phyloP scores from a whole-genome alignment of 352 stramenopile species.

The Globisporangium barbulae region DNA sequence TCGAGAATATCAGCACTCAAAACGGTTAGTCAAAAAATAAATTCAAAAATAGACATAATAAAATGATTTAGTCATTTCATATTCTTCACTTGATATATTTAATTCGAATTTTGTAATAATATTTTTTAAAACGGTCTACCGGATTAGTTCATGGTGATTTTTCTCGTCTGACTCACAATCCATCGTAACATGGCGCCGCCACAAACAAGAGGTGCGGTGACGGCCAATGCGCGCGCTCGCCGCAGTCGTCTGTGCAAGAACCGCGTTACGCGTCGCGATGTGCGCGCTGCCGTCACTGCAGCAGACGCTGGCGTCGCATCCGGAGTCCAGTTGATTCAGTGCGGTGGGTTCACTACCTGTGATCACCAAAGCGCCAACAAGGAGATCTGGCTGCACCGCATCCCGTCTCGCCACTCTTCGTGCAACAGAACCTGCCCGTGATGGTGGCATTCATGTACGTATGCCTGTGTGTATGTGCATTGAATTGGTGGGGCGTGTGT shows the following conservation, averaged over 20 bases:
- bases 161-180: neutral
- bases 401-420: conserved; percentile 75
- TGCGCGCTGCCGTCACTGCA: conserved; percentile 34
- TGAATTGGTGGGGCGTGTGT: neutral
- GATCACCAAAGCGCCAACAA: no score
- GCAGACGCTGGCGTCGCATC: conserved; percentile 38
- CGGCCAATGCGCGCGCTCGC: conserved; percentile 12
- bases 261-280: conserved; percentile 35
- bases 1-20: neutral
- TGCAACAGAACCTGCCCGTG: conserved; percentile 33
- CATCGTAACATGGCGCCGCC: neutral
- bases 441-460: conserved; percentile 56
- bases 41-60: no score
- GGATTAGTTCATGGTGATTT: neutral
- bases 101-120: no score
- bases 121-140: neutral
- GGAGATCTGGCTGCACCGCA: conserved; percentile 68
- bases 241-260: conserved; percentile 26
- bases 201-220: neutral
- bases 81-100: no score
- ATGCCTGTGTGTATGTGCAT: no score
- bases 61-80: no score
- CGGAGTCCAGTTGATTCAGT: no score
- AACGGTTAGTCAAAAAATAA: no score
- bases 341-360: no score